These are phyloP conservation scores for Boletus coccyginus DNA, from an alignment of 768 basidiomycete genomes.

Conservation along the genomic window DNA sequence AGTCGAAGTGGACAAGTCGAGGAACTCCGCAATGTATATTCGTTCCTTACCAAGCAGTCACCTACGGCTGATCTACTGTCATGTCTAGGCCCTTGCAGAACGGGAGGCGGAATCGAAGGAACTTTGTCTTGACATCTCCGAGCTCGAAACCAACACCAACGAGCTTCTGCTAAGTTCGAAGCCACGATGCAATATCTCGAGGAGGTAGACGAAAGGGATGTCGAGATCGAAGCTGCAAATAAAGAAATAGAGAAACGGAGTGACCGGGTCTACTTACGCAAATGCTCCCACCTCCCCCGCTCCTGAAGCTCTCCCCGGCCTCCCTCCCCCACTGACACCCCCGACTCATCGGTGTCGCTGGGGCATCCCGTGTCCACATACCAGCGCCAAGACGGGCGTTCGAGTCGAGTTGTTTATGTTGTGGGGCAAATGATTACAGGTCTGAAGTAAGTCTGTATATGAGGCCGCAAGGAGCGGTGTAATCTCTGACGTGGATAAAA, in stretches of 20 bases:
- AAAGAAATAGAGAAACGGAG: slow-evolving; percentile 78
- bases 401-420: no score
- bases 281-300: no score
- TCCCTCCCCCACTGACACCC: no score
- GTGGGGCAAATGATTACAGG: no score
- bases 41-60: not conserved
- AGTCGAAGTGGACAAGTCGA: slow-evolving; percentile 77
- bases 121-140: slow-evolving; percentile 67
- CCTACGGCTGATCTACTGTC: not conserved
- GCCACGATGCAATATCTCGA: slow-evolving; percentile 73
- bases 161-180: slow-evolving; percentile 73
- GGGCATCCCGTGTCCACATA: no score
- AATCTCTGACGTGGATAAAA: no score
- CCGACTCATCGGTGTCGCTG: no score
- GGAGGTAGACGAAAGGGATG: slow-evolving; percentile 78
- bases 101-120: slow-evolving; percentile 78
- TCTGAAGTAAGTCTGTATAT: no score
- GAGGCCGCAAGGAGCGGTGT: no score
- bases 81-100: slow-evolving; percentile 63
- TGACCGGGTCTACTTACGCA: slow-evolving; percentile 65
- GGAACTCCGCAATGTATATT: slow-evolving; percentile 68
- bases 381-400: no score
- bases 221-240: slow-evolving; percentile 69
- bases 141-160: slow-evolving; percentile 69
- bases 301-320: no score